Evolutionary conservation across 2,329 filamentous ascomycete genomes (phyloP), one percentile per base, ranked within the genome.

Genomic region (Epicoccum nigrum): DNA sequence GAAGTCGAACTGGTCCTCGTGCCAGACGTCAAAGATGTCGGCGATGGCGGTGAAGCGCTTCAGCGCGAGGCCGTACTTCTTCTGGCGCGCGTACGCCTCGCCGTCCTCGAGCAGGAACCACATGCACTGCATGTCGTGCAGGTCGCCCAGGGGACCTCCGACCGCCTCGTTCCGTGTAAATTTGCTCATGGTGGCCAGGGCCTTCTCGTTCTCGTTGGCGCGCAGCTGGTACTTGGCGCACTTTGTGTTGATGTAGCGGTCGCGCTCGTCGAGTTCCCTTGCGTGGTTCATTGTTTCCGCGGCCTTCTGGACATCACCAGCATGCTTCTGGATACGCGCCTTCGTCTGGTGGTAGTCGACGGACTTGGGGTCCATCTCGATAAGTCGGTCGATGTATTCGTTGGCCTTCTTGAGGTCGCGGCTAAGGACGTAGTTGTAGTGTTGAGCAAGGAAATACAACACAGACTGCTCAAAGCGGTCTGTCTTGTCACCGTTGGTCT

Each of bases 1-100:
- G 79, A 99, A 99, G 72, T 99, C 94, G 66, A 97, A 97, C 69
- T 99, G 94, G 65, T 99, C 94, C 72, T 99, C 95, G 70, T 96
- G 89, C 94, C 94, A 99, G 16, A 91, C 86, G 60, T 97, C 93
- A 67, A 99, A 99, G 60, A 99, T 95, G 74, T 90, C 91, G 72
- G 88, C 87, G 50, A 99, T 84, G 17, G 90, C 82, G 59, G 92
- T 90, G 74, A 97, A 93, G 41, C 95, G 86, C 79, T 99, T 99
- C 45, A 99, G 80, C 0, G 95, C 93, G 52, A 97, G 81, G 4
- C 88, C 91, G 38, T 89, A 78, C 63, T 96, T 92, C 58, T 87
- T 86, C 71, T 92, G 88, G 42, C 94, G 87, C 50, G 89, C 80
- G 72, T 92, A 92, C 3, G 93, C 86, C 76, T 97, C 90, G 47